These are phyloP conservation scores for Cinnamomum micranthum DNA, from an alignment of 164 flowering plant species.

Conservation along the genomic window DNA sequence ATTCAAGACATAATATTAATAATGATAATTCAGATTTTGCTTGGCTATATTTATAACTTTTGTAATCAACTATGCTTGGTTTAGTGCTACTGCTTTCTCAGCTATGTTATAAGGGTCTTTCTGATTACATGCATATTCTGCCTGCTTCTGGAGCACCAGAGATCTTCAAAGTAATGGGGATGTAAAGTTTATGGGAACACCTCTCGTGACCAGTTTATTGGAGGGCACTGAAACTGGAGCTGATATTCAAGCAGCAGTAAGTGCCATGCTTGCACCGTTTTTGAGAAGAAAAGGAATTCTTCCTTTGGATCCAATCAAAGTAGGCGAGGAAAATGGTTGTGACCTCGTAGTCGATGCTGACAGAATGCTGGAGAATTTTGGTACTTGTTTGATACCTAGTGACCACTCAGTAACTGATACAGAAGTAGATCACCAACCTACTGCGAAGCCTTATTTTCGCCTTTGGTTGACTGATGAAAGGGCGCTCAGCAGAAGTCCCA, in stretches of 20 bases:
- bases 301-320: constrained; percentile 24
- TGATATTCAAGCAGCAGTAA: constrained; percentile 49
- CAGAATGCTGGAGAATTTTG: constrained; percentile 14
- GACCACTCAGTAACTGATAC: constrained; percentile 4
- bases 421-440: constrained; percentile 7
- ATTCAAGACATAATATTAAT: no score
- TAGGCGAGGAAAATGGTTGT: constrained; percentile 40
- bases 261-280: constrained; percentile 56
- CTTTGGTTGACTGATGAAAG: constrained; percentile 51
- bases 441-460: constrained; percentile 33
- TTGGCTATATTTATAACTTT: not conserved
- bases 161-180: not conserved
- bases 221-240: constrained; percentile 45
- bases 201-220: constrained; percentile 59
- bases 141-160: not conserved
- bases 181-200: constrained; percentile 37
- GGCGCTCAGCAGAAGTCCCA: constrained; percentile 33
- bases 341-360: constrained; percentile 19
- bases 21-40: no score
- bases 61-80: not conserved
- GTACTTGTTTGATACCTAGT: not conserved
- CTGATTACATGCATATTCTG: not conserved
- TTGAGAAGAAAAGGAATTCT: constrained; percentile 32
- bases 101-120: not conserved
- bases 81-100: not conserved